These are phyloP conservation scores for Ilex paraguariensis DNA, from an alignment of 305 asterid species.

Conservation along the genomic window DNA sequence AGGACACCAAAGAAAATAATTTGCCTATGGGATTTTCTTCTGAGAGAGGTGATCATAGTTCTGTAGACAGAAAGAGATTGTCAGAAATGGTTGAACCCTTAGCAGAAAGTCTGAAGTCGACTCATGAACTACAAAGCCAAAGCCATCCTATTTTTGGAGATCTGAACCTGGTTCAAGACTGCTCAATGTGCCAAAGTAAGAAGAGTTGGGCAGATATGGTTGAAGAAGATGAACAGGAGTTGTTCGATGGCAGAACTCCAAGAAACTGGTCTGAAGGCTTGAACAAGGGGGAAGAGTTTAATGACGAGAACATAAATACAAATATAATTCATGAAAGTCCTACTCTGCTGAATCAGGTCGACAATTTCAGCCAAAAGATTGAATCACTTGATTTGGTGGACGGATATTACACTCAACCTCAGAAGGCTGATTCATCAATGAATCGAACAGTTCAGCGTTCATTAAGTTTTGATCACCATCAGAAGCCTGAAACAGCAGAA, in stretches of 20 bases:
- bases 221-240: conserved; percentile 64
- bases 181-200: conserved; percentile 16
- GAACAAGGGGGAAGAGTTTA: conserved; percentile 15
- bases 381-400: conserved; percentile 35
- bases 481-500: conserved; percentile 6
- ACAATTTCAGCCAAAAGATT: conserved; percentile 24
- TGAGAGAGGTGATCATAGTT: not conserved
- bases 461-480: conserved; percentile 36
- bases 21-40: conserved; percentile 18
- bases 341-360: conserved; percentile 15
- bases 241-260: conserved; percentile 14
- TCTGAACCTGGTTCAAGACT: conserved; percentile 8
- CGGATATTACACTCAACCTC: conserved; percentile 73
- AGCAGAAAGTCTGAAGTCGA: conserved; percentile 8
- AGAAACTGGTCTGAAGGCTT: conserved; percentile 11
- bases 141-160: not conserved
- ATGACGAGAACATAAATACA: conserved; percentile 50
- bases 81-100: conserved; percentile 11
- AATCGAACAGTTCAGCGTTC: conserved; percentile 37
- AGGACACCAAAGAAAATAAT: conserved; percentile 10
- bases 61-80: not conserved
- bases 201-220: conserved; percentile 96
- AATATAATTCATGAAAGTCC: conserved; percentile 45
- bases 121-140: conserved; percentile 8
- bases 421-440: conserved; percentile 12